Evolutionary conservation across 2,329 filamentous ascomycete genomes (phyloP), one percentile per base, ranked within the genome.

Genomic region (Fusarium robinianum): DNA sequence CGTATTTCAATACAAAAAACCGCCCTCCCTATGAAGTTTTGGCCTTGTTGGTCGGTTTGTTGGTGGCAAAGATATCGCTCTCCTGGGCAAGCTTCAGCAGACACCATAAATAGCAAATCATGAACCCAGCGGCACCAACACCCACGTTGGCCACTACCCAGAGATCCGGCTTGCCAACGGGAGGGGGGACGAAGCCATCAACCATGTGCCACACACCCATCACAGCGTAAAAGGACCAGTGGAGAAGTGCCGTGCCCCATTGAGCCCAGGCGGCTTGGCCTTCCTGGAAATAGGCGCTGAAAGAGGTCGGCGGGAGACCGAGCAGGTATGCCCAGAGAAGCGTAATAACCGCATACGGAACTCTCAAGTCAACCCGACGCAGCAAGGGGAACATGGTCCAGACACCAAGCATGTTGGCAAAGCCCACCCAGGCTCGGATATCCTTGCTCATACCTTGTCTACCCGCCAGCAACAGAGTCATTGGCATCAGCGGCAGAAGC

Each of bases 351-450:
- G 82, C 80, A 63, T 99, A 99, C 0, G 95, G 94, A 8, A 96
- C 76, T 9, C 80, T 76, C 7, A 99, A 74, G 29, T 91, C 87
- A 45, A 97, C 94, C 32, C 92, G 83, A 60, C 87, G 82, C 23
- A 99, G 79, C 6, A 99, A 75, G 1, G 94, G 94, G 63, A 90
- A 99, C 80, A 97, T 86, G 5, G 94, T 97, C 90, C 90, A 96
- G 21, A 81, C 81, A 7, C 87, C 92, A 8, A 96, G 78, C 10
- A 94, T 77, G 64, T 99, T 99, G 40, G 90, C 91, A 63, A 95
- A 95, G n/a, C 91, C 91, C 5, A 97, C 85, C 94, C 94, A 99
- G 2, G 89, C 84, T 34, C 94, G 81, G 12, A 81, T 82, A 39
- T 85, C 83, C 47, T 87, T 87, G 47, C 82, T 82, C 35, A 99